These are phyloP conservation scores for Amaranthus cruentus DNA, from an alignment of 148 eudicot species.

Conservation along the genomic window DNA sequence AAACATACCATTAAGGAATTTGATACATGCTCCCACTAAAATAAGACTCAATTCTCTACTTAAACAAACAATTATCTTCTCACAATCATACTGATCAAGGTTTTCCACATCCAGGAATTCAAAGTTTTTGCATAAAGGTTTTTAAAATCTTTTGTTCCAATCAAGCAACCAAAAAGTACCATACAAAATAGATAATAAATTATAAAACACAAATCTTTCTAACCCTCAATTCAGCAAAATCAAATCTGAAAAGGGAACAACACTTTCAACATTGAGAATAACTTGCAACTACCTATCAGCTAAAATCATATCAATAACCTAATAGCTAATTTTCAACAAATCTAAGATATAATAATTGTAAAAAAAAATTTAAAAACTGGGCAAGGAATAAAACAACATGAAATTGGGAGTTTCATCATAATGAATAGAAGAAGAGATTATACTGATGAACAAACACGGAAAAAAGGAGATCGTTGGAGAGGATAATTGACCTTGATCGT, in stretches of 20 bases:
- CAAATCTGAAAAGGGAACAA: not conserved
- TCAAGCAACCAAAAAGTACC: not conserved
- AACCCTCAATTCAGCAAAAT: too few species aligned
- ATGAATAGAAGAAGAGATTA: not conserved
- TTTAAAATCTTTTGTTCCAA: not conserved
- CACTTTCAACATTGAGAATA: not conserved
- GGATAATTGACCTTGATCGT: not conserved
- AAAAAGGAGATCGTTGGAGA: not conserved
- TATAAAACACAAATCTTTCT: too few species aligned
- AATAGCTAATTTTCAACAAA: not conserved
- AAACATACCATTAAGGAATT: not conserved
- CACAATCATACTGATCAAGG: not conserved
- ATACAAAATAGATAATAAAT: too few species aligned
- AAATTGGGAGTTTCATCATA: not conserved
- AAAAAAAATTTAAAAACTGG: slow-evolving; percentile 7
- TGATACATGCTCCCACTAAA: too few species aligned
- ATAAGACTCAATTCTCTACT: not conserved
- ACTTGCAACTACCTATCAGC: not conserved
- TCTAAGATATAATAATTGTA: not conserved
- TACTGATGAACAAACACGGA: not conserved
- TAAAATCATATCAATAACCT: too few species aligned
- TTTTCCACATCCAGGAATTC: not conserved
- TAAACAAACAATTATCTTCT: not conserved
- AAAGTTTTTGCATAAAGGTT: not conserved
- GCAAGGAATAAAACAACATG: slow-evolving; percentile 2